Evolutionary conservation across 208 protist species (phyloP).

Genomic region (Balamuthia mandrillaris): DNA sequence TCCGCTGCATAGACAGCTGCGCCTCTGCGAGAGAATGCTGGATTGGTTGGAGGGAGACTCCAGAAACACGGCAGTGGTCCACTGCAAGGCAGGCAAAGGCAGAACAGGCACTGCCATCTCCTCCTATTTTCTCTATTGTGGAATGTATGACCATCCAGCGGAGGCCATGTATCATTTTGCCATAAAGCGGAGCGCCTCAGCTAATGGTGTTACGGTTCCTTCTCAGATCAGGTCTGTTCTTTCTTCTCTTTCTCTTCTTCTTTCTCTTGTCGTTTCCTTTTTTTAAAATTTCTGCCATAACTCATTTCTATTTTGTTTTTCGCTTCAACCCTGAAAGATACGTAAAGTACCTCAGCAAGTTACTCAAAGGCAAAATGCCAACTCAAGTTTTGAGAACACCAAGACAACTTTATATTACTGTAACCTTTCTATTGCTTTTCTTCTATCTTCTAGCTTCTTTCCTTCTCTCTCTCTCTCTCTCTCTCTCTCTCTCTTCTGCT

Average conservation of each 20-base stretch:
- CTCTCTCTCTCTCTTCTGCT: neutral
- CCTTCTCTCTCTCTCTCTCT: neutral
- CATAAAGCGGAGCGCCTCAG: neutral
- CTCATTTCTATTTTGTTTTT: neutral
- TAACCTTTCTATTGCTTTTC: neutral
- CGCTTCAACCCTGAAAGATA: neutral
- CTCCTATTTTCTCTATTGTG: conserved; percentile 29
- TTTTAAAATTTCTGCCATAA: neutral
- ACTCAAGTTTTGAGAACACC: neutral
- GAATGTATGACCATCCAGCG: neutral
- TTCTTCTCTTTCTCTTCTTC: no score
- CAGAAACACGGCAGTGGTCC: neutral
- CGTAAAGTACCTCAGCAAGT: neutral
- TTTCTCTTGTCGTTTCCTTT: neutral
- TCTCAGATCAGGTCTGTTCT: conserved; percentile 5
- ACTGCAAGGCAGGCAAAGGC: conserved; percentile 26
- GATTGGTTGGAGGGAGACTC: neutral
- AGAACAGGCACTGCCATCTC: conserved; percentile 24
- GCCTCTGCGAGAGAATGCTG: neutral
- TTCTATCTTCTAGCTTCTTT: neutral
- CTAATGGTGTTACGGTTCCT: neutral
- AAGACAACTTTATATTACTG: neutral
- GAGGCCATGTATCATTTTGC: conserved; percentile 13
- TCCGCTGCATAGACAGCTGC: neutral
- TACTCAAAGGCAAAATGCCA: no score